Evolutionary conservation across 352 stramenopile genomes (phyloP).

Genomic region (Phytophthora pinifolia): DNA sequence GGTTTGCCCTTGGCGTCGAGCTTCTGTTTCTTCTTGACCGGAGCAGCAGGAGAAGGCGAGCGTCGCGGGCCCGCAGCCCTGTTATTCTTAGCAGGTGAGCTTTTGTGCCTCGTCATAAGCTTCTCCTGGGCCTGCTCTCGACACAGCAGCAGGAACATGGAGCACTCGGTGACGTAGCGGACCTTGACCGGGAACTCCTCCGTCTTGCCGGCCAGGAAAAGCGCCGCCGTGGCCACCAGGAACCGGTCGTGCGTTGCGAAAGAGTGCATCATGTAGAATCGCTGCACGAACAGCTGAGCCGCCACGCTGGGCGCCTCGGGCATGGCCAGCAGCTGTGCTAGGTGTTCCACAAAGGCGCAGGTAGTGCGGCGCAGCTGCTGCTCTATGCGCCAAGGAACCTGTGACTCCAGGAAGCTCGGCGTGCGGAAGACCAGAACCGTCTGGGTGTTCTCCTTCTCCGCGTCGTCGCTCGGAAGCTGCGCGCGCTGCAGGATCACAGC

Average conservation of each 20-base stretch:
- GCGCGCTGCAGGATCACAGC: slow-evolving; percentile 27
- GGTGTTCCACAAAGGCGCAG: slow-evolving; percentile 67
- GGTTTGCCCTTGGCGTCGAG: slow-evolving; percentile 35
- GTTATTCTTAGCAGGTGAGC: slow-evolving; percentile 16
- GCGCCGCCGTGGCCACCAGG: slow-evolving; percentile 65
- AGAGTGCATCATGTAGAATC: slow-evolving; percentile 81
- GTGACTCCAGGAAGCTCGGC: slow-evolving; percentile 43
- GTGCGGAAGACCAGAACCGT: slow-evolving; percentile 36
- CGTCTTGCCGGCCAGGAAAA: slow-evolving; percentile 78
- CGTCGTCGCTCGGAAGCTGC: slow-evolving; percentile 4
- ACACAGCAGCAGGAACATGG: slow-evolving; percentile 63
- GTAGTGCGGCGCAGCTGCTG: slow-evolving; percentile 64
- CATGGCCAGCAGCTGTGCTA: slow-evolving; percentile 62
- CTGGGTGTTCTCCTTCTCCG: slow-evolving; percentile 31
- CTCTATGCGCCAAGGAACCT: slow-evolving; percentile 56
- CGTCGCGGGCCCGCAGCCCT: slow-evolving; percentile 2
- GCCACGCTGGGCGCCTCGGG: slow-evolving; percentile 52
- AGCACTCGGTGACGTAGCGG: slow-evolving; percentile 73
- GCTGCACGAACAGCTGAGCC: slow-evolving; percentile 70
- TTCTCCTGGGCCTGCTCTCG: slow-evolving; percentile 39
- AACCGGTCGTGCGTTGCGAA: slow-evolving; percentile 82
- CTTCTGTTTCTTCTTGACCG: slow-evolving; percentile 29
- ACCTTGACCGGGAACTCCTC: slow-evolving; percentile 84
- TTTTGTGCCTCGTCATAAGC: slow-evolving; percentile 24
- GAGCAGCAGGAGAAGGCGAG: slow-evolving; percentile 17